These are phyloP conservation scores for Tricholomella constricta DNA, from an alignment of 768 basidiomycete genomes.

Conservation along the genomic window DNA sequence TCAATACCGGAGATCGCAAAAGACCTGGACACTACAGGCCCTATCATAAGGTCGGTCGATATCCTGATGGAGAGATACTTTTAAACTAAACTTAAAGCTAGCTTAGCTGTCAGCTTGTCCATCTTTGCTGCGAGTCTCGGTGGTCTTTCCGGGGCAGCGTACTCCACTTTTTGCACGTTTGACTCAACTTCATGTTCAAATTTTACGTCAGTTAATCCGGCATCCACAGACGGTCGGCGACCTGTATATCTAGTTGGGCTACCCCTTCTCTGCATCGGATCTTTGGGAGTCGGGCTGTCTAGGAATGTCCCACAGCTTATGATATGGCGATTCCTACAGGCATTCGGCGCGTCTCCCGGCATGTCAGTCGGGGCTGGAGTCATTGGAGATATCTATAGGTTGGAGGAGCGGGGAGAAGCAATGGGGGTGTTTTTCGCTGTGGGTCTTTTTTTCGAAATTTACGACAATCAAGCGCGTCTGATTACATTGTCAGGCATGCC, in stretches of 20 bases:
- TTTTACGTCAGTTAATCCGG: not conserved
- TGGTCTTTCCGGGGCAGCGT: constrained; percentile 33
- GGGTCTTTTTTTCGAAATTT: no score
- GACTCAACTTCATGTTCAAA: not conserved
- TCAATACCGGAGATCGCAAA: constrained; percentile 72
- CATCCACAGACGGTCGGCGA: constrained; percentile 55
- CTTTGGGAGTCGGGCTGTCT: constrained; percentile 57
- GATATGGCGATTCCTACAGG: constrained; percentile 61
- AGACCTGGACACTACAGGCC: constrained; percentile 59
- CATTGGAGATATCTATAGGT: constrained; percentile 60
- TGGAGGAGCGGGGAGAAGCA: constrained; percentile 54
- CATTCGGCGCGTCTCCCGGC: constrained; percentile 59
- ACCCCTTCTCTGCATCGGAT: constrained; percentile 59
- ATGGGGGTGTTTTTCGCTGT: constrained; percentile 41
- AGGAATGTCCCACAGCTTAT: constrained; percentile 47
- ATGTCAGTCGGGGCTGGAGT: constrained; percentile 53
- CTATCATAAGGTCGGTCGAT: constrained; percentile 53
- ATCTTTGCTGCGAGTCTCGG: constrained; percentile 36
- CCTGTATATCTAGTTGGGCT: constrained; percentile 58
- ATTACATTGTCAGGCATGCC: constrained; percentile 39
- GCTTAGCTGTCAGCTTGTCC: constrained; percentile 38
- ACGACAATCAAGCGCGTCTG: no score
- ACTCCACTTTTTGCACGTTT: constrained; percentile 41
- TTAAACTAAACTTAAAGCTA: constrained; percentile 10
- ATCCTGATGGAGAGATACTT: not conserved